These are phyloP conservation scores for Chaetomium sp. DNA, from an alignment of 2,329 filamentous ascomycete genomes.

Conservation along the genomic window DNA sequence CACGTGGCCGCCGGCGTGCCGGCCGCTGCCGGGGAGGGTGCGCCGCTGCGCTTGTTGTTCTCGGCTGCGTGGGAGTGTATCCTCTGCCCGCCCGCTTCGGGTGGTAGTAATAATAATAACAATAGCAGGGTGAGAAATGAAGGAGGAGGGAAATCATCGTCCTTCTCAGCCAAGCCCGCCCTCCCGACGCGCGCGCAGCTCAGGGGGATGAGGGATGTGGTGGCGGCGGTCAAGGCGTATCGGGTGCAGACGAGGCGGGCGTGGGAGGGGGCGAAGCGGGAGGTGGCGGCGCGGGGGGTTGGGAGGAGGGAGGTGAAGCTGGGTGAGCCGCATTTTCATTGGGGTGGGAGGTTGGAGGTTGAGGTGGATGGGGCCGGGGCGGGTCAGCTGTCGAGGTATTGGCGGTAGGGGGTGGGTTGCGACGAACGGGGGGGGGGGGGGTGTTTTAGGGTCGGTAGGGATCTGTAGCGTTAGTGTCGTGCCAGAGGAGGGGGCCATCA, in stretches of 20 bases:
- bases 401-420: no score
- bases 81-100: constrained; percentile 31
- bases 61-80: constrained; percentile 56
- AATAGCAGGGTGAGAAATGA: no score
- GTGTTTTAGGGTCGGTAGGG: not conserved
- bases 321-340: constrained; percentile 41
- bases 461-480: no score
- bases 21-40: constrained; percentile 25
- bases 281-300: constrained; percentile 17
- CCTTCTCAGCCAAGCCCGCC: not conserved
- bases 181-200: constrained; percentile 38
- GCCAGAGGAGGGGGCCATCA: no score
- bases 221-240: constrained; percentile 46
- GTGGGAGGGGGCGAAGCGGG: constrained; percentile 29
- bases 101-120: not conserved
- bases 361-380: constrained; percentile 6
- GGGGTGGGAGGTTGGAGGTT: constrained; percentile 45
- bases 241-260: constrained; percentile 41
- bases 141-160: not conserved
- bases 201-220: constrained; percentile 48
- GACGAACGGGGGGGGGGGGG: no score
- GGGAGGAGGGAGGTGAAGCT: constrained; percentile 20
- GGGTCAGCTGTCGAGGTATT: constrained; percentile 19
- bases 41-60: constrained; percentile 46
- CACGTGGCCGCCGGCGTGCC: constrained; percentile 57